These are phyloP conservation scores for Hyaloscypha finlandica DNA, from an alignment of 495 filamentous ascomycete genomes.

Conservation along the genomic window DNA sequence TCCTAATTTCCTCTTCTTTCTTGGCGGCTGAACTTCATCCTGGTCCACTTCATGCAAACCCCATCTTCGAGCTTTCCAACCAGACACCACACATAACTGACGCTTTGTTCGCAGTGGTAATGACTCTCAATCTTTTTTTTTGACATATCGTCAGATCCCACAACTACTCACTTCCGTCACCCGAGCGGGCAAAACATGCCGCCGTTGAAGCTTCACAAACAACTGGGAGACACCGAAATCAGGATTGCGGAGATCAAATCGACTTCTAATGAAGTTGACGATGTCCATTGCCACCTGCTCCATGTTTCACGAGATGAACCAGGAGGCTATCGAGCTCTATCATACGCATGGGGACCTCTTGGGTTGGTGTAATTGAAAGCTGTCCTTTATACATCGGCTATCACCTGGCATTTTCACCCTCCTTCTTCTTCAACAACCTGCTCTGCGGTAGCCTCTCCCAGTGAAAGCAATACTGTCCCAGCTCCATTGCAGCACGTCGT, in stretches of 20 bases:
- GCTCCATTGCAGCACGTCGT: slow-evolving; percentile 11
- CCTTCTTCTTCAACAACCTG: slow-evolving; percentile 14
- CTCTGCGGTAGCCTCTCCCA: slow-evolving; percentile 16
- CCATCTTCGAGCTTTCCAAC: no score
- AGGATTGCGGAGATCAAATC: slow-evolving; percentile 4
- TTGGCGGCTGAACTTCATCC: no score
- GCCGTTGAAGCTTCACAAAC: neutral
- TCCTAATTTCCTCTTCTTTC: no score
- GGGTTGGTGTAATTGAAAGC: neutral
- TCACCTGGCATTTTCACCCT: slow-evolving; percentile 10
- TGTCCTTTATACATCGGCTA: slow-evolving; percentile 6
- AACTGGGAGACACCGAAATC: neutral
- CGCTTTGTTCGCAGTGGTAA: no score
- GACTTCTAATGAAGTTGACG: neutral
- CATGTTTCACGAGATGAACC: neutral
- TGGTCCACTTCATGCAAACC: no score
- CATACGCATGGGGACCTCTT: slow-evolving; percentile 33
- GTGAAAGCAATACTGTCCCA: slow-evolving; percentile 17
- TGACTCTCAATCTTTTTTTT: no score
- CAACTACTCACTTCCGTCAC: no score
- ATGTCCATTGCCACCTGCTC: slow-evolving; percentile 5
- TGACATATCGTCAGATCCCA: no score
- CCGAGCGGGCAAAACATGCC: neutral
- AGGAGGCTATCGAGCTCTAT: slow-evolving; percentile 27
- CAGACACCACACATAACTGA: no score